Base-by-base conservation (phyloP, 441 rosid genomes). In the Gossypium davidsonii region DNA sequence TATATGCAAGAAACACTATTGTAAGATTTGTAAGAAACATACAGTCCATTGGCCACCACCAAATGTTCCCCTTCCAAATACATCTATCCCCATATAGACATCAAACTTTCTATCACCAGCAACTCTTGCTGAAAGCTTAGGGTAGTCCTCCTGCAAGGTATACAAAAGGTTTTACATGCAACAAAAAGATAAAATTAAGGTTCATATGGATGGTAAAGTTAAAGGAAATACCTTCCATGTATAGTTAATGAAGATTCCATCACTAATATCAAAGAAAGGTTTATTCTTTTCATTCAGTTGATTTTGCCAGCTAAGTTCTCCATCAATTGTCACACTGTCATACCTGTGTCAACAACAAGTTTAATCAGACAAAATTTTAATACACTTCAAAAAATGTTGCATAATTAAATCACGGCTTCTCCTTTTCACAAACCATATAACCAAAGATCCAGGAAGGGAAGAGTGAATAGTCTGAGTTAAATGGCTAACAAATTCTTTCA, bases 21-120 rank as follows among this genome's bases (percentile, higher is more conserved):
- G 23, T 1, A 53, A 37, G 65, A 57, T 25, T 67, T 67, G 74
- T 42, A 17, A 14, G 52, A 5, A 34, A 80, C 84, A 0, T 72
- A 88, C 97, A 55, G 73, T 81, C 98, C 98, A 92, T 78, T 85
- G 76, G n/a, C 98, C 98, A 67, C 95, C 98, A 44, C 94, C 97
- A 79, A 76, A 92, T n/a, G 97, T 87, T 26, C 66, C 75, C 80
- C 98, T 86, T 69, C 98, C 97, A 68, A 85, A 89, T 61, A 92
- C 92, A 74, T 90, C 96, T 75, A 92, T 90, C 75, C 97, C 97
- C 91, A 91, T 86, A 77, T 92, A 92, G 66, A 94, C 89, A 77
- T 94, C 97, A 20, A 62, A 87, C 74, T 87, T 88, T 76, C 98
- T 87, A 68, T 86, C 86, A 37, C 91, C 90, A 3, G 97, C 96